Evolutionary conservation across 257 asterid species (phyloP).

Genomic region (Thymus mandschuricus): DNA sequence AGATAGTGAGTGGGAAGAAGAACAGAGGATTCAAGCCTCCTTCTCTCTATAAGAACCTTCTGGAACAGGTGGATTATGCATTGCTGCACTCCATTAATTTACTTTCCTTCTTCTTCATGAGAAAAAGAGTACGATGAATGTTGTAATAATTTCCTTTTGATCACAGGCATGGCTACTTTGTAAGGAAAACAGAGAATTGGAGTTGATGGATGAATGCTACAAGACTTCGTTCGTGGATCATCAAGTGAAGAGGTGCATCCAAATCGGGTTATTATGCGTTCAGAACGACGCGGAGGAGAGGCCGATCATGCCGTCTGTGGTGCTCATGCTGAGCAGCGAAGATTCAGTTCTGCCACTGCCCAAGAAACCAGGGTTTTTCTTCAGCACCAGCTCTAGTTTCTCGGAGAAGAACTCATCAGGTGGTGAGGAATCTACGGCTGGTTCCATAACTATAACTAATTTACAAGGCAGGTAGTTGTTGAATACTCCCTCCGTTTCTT

Average conservation of each 20-base stretch:
- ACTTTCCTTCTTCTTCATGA: not conserved
- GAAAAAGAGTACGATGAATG: not conserved
- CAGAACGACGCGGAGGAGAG: conserved; percentile 24
- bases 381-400: not conserved
- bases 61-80: conserved; percentile 20
- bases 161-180: conserved; percentile 30
- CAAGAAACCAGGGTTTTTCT: conserved; percentile 12
- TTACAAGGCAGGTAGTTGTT: not conserved
- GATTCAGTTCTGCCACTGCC: not conserved
- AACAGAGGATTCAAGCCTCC: conserved; percentile 20
- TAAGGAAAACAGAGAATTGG: not conserved
- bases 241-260: conserved; percentile 31
- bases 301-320: conserved; percentile 22
- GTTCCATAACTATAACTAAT: not conserved
- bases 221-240: not conserved
- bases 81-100: not conserved
- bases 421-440: not conserved
- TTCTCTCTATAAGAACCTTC: conserved; percentile 15
- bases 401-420: not conserved
- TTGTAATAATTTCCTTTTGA: not conserved
- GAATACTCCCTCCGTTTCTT: too few species aligned
- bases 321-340: conserved; percentile 4
- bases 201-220: conserved; percentile 1
- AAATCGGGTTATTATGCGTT: conserved; percentile 22
- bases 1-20: conserved; percentile 32